Evolutionary conservation across 176 grass and related monocot genomes (phyloP), one percentile per base, ranked within the genome.

Genomic region (Paspalum vaginatum): DNA sequence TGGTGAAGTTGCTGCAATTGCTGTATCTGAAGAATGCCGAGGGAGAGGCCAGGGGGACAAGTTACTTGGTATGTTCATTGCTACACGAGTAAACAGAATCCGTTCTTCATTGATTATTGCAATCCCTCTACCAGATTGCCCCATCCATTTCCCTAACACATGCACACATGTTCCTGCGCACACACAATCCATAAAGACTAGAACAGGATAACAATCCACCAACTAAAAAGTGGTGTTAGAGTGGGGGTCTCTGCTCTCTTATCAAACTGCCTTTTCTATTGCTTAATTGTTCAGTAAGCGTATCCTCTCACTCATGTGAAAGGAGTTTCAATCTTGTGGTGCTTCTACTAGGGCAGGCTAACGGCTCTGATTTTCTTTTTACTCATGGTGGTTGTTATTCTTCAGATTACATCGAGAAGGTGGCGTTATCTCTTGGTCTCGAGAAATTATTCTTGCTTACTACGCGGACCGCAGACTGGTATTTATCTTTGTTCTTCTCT

Each of bases 331-430:
- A 40, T 73, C 14, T 16, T 62, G 22, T 58, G 52, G 27, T 12
- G 24, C 26, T 84, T 85, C 24, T 72, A 68, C 47, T 46, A 39
- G 13, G 70, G 75, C 12, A 75, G 11, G 46, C 20, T 79, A 62
- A 60, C 13, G 37, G 61, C n/a, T 64, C 39, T 2, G 12, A 42
- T 61, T 78, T 0, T 18, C 68, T 20, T 78, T 56, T 69, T 68
- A 52, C 27, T 79, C 40, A 47, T 53, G 13, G 18, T 74, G 86
- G 39, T 86, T 63, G 39, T 69, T 68, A 71, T 79, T 16, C 80
- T 91, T 78, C 92, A 98, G 92, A 98, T 83, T 95, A 91, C 17
- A 22, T 98, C 61, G 95, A 98, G 84, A 91, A 95, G 75, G 86
- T 83, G 72, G 92, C 95, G 15, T 62, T 78, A 76, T 87, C 74